Base-by-base conservation (phyloP, 805 yeast species). In the Cyberlindnera meyerae region DNA sequence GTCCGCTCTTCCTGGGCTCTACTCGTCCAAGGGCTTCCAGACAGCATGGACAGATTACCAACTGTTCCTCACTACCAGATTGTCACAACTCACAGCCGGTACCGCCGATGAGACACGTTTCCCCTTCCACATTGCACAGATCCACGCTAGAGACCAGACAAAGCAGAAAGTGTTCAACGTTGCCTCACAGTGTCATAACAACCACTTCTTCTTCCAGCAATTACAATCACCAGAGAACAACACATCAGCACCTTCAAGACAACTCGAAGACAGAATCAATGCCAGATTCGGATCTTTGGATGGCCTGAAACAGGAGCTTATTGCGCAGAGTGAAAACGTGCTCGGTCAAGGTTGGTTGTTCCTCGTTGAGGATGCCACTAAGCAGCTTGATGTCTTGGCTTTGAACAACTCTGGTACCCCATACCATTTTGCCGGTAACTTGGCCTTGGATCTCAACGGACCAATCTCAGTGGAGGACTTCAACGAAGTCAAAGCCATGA, bases 151-250 rank as follows among this genome's bases (percentile, higher is more conserved):
- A 51, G 74, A 77, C 44, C 68, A 83, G 21, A 74, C 77, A 21
- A 74, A 75, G 50, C 79, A 88, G 24, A 74, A 75, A 37, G 61
- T 75, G n/a, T 89, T 81, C 70, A 93, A 89, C 62, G 76, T 72
- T 54, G 97, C 97, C 3, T 84, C 96, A 5, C 95, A 84, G 57
- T 79, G 88, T 3, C 90, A 84, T 65, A 89, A 88, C 63, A 93
- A 93, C 65, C 98, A 90, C 62, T 70, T 93, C 34, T 87, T 83
- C 52, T 79, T 88, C 54, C 77, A 82, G 58, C 83, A 82, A 52
- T 63, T 80, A 33, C 42, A 48, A 6, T 36, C 51, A 3, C 39
- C 55, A 8, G 44, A 38, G 20, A 41, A 48, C 14, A 51, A 47
- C 16, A 37, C 33, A 6, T 52, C 59, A 11, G 48, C 52, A 36